phyloP scores from a whole-genome alignment of 306 rosid genomes.

The Prunus mira region DNA sequence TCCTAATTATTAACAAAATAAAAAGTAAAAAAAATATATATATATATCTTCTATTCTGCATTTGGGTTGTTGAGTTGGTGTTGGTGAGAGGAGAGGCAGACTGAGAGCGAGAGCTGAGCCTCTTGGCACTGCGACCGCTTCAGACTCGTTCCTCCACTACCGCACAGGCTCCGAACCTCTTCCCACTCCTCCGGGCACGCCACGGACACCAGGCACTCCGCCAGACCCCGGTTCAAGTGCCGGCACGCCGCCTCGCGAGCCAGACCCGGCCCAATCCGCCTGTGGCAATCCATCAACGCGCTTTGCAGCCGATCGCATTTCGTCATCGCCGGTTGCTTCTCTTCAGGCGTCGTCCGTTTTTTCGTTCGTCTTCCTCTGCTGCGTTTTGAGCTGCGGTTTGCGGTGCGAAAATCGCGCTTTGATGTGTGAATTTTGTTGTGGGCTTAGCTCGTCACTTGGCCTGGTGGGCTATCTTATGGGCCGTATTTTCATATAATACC shows the following conservation, averaged over 20 bases:
- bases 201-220: constrained; percentile 33
- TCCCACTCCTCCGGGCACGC: constrained; percentile 34
- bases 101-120: constrained; percentile 36
- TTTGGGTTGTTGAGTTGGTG: not conserved
- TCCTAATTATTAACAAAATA: not conserved
- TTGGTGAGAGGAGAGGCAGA: constrained; percentile 34
- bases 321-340: not conserved
- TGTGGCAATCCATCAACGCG: constrained; percentile 32
- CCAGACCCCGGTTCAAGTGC: constrained; percentile 34
- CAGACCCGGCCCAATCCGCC: constrained; percentile 20
- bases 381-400: not conserved
- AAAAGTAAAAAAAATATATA: too few relatives aligned
- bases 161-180: constrained; percentile 31
- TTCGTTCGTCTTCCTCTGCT: not conserved
- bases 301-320: constrained; percentile 45
- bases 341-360: not conserved
- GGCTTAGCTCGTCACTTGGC: not conserved
- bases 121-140: constrained; percentile 36
- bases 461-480: not conserved
- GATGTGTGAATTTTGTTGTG: too few relatives aligned
- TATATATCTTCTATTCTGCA: not conserved
- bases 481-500: not conserved
- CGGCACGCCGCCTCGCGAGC: constrained; percentile 30
- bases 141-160: constrained; percentile 27
- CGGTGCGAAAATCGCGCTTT: not conserved